Conservation (phyloP, 176 grass and related monocot genomes). For the Avena insularis region DNA sequence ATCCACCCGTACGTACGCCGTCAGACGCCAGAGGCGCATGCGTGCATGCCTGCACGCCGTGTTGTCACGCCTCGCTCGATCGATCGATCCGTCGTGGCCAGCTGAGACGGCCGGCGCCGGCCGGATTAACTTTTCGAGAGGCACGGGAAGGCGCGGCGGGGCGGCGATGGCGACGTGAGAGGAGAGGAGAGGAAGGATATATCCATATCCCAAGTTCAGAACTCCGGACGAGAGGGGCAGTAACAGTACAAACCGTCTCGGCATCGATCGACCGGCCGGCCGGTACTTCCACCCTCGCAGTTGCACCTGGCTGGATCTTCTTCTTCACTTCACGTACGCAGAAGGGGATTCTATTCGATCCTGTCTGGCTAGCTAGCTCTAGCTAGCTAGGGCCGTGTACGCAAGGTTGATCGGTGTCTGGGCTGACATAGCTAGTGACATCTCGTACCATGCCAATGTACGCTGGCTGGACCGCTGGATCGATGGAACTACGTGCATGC, state of each 20-base stretch:
- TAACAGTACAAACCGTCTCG: too few relatives aligned
- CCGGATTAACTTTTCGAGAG: neutral
- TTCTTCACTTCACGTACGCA: too few relatives aligned
- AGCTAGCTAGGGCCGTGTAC: neutral
- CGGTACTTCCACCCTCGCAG: too few relatives aligned
- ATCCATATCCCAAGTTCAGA: too few relatives aligned
- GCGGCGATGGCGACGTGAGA: neutral
- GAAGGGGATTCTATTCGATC: neutral
- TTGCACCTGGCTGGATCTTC: neutral
- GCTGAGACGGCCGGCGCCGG: neutral
- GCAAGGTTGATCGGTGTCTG: slow-evolving; percentile 1
- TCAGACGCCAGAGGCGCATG: neutral
- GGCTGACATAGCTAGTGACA: neutral
- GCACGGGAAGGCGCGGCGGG: neutral
- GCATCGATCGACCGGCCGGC: neutral
- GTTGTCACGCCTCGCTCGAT: slow-evolving; percentile 21
- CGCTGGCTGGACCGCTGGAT: neutral
- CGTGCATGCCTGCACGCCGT: neutral
- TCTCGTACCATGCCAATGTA: neutral
- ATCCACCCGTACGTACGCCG: neutral
- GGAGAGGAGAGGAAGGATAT: neutral
- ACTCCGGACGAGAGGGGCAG: too few relatives aligned
- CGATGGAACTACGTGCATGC: neutral
- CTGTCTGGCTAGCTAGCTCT: neutral
- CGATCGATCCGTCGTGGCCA: too few relatives aligned